Percentiles rank a stretch among this genome's conserved stretches.
Evolutionary conservation across 202 grass and related monocot species (phyloP).

Genomic region (Zoysia matrella): DNA sequence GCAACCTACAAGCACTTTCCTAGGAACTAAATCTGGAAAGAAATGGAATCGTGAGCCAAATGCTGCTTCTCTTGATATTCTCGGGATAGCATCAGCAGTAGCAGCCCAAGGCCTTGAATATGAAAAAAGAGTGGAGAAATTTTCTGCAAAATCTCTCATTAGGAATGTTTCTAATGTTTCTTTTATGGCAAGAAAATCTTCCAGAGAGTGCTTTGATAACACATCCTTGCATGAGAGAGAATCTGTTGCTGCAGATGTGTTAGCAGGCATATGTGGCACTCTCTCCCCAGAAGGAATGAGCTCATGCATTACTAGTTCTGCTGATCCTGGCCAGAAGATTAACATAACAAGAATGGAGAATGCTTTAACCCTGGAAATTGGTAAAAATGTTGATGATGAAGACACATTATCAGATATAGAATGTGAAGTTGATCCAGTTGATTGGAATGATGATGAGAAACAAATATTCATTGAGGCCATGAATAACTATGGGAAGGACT

Average conservation of each 20-base stretch:
- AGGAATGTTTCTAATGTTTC: slow-evolving; percentile 38
- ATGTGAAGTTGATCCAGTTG: slow-evolving; percentile 68
- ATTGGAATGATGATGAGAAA: slow-evolving; percentile 94
- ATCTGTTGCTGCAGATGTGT: slow-evolving; percentile 76
- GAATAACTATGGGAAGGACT: slow-evolving; percentile 82
- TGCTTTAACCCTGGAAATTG: slow-evolving; percentile 37
- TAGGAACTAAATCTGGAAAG: slow-evolving; percentile 68
- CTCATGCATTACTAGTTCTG: slow-evolving; percentile 83
- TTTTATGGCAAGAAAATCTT: slow-evolving; percentile 40
- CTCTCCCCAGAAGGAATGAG: slow-evolving; percentile 83
- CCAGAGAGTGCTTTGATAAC: slow-evolving; percentile 42
- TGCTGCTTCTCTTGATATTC: slow-evolving; percentile 71
- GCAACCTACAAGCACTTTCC: slow-evolving; percentile 68
- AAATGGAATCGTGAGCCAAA: slow-evolving; percentile 74
- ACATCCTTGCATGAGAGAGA: slow-evolving; percentile 64
- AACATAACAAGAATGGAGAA: slow-evolving; percentile 36
- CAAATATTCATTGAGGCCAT: slow-evolving; percentile 71
- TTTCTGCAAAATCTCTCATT: slow-evolving; percentile 49
- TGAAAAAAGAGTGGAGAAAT: slow-evolving; percentile 46
- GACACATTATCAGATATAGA: slow-evolving; percentile 69
- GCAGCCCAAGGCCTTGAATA: slow-evolving; percentile 60
- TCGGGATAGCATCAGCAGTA: slow-evolving; percentile 61
- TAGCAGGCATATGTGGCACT: slow-evolving; percentile 73
- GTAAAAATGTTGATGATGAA: slow-evolving; percentile 66
- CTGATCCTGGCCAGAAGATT: slow-evolving; percentile 69